Conservation (phyloP, 768 basidiomycete species). For the Polyporus arcularius region DNA sequence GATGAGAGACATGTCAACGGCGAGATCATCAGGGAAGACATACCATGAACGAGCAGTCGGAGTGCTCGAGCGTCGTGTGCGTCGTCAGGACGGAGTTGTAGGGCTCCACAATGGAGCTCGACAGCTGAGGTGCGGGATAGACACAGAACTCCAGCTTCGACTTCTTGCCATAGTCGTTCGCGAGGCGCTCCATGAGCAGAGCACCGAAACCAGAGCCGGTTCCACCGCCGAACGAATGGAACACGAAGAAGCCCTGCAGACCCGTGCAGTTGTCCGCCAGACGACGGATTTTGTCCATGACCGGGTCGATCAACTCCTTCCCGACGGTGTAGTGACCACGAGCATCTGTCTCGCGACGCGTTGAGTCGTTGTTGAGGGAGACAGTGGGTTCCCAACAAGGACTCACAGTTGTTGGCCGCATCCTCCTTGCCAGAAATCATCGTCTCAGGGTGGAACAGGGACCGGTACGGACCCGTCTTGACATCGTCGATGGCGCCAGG, state of each 20-base stretch:
- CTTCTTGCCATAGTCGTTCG: slow-evolving; percentile 98
- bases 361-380: neutral
- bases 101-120: slow-evolving; percentile 95
- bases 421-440: slow-evolving; percentile 98
- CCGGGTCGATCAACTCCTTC: slow-evolving; percentile 95
- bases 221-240: slow-evolving; percentile 99
- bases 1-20: neutral
- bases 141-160: slow-evolving; percentile 98
- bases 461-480: slow-evolving; percentile 87
- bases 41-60: slow-evolving; percentile 99
- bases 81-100: slow-evolving; percentile 98
- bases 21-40: slow-evolving; percentile 13
- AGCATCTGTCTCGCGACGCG: slow-evolving; percentile 61
- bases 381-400: neutral
- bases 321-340: slow-evolving; percentile 99
- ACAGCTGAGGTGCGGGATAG: slow-evolving; percentile 91
- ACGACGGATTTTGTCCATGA: slow-evolving; percentile 93
- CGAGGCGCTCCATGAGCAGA: slow-evolving; percentile 91
- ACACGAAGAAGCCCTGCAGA: slow-evolving; percentile 98
- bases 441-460: slow-evolving; percentile 96
- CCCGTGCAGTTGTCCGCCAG: slow-evolving; percentile 96
- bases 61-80: slow-evolving; percentile 97
- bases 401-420: slow-evolving; percentile 96
- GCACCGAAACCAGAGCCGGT: slow-evolving; percentile 99
- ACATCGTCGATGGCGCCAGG: slow-evolving; percentile 96